Evolutionary conservation across 768 basidiomycete genomes (phyloP).

Genomic region (Xerocomellus chrysenteron): DNA sequence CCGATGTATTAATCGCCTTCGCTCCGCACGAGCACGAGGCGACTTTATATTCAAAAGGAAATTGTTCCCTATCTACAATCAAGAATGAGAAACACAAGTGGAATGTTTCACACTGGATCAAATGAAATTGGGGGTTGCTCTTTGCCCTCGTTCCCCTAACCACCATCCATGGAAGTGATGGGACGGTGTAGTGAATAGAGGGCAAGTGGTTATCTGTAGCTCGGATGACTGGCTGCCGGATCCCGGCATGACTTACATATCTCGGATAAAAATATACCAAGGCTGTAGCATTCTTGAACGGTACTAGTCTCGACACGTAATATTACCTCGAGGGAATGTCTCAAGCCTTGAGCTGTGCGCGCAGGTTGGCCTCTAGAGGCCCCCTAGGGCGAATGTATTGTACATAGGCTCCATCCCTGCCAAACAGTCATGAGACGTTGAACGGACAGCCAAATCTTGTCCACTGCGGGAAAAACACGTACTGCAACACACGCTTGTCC

Average conservation of each 20-base stretch:
- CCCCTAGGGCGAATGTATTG: conserved; percentile 92
- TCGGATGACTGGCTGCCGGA: not conserved
- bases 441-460: not conserved
- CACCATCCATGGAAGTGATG: conserved; percentile 47
- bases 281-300: conserved; percentile 19
- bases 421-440: not conserved
- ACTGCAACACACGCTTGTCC: conserved; percentile 88
- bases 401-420: conserved; percentile 86
- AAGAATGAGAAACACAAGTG: conserved; percentile 13
- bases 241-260: conserved; percentile 6
- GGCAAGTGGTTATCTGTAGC: conserved; percentile 35
- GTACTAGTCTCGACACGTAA: conserved; percentile 15
- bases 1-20: not conserved
- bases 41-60: conserved; percentile 3
- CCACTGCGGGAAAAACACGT: conserved; percentile 36
- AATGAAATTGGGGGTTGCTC: conserved; percentile 37
- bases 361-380: conserved; percentile 79
- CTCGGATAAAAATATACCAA: conserved; percentile 11
- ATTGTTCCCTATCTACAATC: conserved; percentile 23
- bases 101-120: conserved; percentile 19
- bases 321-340: conserved; percentile 4
- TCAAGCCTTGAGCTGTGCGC: conserved; percentile 77
- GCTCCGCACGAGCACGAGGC: not conserved
- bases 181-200: conserved; percentile 77
- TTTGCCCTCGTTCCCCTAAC: conserved; percentile 86